Percentiles rank a stretch among this genome's conserved stretches.
These are phyloP conservation scores for Fraxinus nigra DNA, from an alignment of 305 asterid species.

Conservation along the genomic window DNA sequence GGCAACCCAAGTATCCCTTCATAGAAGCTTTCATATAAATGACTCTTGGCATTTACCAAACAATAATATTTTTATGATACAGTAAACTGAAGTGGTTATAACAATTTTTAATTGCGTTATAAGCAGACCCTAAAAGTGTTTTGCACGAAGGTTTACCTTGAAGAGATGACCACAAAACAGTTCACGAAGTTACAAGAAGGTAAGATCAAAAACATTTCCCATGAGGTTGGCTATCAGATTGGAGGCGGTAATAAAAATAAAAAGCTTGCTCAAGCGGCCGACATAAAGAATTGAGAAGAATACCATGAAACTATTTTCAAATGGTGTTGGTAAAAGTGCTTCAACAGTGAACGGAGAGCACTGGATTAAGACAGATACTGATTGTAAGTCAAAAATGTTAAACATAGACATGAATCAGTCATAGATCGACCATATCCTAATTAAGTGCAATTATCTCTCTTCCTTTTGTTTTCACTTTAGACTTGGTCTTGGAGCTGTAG, in stretches of 20 bases:
- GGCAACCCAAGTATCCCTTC: slow-evolving; percentile 13
- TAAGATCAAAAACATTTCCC: slow-evolving; percentile 28
- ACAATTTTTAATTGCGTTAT: slow-evolving; percentile 23
- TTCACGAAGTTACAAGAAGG: slow-evolving; percentile 25
- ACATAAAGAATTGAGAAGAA: slow-evolving; percentile 22
- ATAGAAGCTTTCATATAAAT: neutral
- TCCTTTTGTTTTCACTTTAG: slow-evolving; percentile 21
- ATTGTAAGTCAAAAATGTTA: slow-evolving; percentile 47
- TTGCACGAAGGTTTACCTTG: slow-evolving; percentile 47
- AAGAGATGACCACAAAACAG: slow-evolving; percentile 35
- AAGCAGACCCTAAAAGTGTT: slow-evolving; percentile 48
- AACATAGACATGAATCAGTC: slow-evolving; percentile 15
- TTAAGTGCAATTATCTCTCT: slow-evolving; percentile 20
- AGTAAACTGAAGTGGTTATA: slow-evolving; percentile 1
- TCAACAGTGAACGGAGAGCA: slow-evolving; percentile 40
- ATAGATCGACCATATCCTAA: slow-evolving; percentile 18
- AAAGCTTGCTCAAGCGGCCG: slow-evolving; percentile 24
- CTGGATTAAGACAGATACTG: slow-evolving; percentile 59
- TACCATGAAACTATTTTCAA: slow-evolving; percentile 26
- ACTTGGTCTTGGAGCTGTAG: slow-evolving; percentile 61
- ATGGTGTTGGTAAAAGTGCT: slow-evolving; percentile 29
- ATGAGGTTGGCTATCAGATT: slow-evolving; percentile 22
- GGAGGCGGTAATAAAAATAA: slow-evolving; percentile 26
- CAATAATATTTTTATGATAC: neutral
- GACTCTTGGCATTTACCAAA: slow-evolving; percentile 13